phyloP scores from a whole-genome alignment of 148 eudicot species.

The Linanthus parryae region DNA sequence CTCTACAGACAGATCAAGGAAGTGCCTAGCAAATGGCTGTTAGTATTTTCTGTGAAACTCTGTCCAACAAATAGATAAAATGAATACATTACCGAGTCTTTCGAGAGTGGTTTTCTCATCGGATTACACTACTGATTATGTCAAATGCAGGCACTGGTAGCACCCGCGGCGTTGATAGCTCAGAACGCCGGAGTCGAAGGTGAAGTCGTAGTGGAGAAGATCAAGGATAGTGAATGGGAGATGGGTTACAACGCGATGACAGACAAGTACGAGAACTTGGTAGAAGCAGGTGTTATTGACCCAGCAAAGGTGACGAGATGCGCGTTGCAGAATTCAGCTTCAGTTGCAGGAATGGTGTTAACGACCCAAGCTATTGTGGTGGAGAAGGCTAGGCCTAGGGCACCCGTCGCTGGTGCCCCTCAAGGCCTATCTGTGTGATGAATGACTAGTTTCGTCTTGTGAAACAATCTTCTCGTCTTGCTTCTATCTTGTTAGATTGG shows the following conservation, averaged over 20 bases:
- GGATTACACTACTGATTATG: neutral
- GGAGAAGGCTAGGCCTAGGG: constrained; percentile 72
- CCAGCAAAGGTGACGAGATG: constrained; percentile 98
- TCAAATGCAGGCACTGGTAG: constrained; percentile 56
- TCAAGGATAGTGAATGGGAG: constrained; percentile 77
- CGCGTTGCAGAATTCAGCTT: constrained; percentile 88
- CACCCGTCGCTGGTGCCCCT: constrained; percentile 41
- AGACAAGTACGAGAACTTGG: constrained; percentile 76
- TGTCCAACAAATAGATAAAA: too few relatives aligned
- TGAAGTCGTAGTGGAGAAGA: constrained; percentile 94
- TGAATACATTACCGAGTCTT: too few relatives aligned
- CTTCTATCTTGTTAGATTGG: too few relatives aligned
- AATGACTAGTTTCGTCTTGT: neutral
- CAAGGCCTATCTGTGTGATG: constrained; percentile 49
- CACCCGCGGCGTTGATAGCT: constrained; percentile 86
- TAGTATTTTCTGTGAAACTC: too few relatives aligned
- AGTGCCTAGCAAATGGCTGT: too few relatives aligned
- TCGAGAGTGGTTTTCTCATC: too few relatives aligned
- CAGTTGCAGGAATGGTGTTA: constrained; percentile 98
- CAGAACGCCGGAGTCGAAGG: constrained; percentile 97
- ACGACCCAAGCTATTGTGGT: constrained; percentile 98
- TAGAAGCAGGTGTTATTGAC: constrained; percentile 85
- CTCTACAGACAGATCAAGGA: too few relatives aligned
- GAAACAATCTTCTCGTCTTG: too few relatives aligned
- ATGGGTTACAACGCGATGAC: constrained; percentile 96